Evolutionary conservation across 2,329 filamentous ascomycete species (phyloP).

Genomic region (Cladophialophora psammophila): DNA sequence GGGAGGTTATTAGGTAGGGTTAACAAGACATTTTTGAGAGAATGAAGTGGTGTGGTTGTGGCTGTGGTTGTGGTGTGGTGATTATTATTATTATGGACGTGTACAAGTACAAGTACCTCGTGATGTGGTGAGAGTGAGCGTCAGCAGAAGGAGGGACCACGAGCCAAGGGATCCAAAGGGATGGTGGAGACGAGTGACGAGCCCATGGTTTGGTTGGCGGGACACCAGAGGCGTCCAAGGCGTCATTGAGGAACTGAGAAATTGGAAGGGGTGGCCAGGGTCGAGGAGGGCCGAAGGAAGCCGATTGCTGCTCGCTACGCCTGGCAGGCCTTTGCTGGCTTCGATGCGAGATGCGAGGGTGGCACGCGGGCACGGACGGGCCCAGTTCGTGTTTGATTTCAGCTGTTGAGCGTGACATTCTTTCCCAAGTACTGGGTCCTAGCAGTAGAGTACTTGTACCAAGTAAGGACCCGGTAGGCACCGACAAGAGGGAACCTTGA

Average conservation of each 20-base stretch:
- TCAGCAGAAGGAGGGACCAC: neutral
- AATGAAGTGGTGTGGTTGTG: conserved; percentile 8
- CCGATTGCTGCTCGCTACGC: neutral
- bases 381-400: too few species aligned
- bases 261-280: neutral
- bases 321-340: neutral
- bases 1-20: conserved; percentile 6
- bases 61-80: too few species aligned
- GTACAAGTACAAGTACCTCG: too few species aligned
- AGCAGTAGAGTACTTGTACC: too few species aligned
- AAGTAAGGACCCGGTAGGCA: too few species aligned
- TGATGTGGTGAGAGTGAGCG: neutral
- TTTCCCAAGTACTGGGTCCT: too few species aligned
- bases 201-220: neutral
- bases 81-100: too few species aligned
- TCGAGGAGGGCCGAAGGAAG: neutral
- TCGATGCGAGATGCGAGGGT: too few species aligned
- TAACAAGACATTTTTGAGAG: conserved; percentile 9
- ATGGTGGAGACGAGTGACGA: neutral
- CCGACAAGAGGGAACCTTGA: too few species aligned
- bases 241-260: conserved; percentile 1
- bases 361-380: too few species aligned
- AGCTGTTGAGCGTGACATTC: too few species aligned
- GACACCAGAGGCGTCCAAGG: neutral
- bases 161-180: neutral